These are phyloP conservation scores for Tricholoma terreum DNA, from an alignment of 768 basidiomycete genomes.

Conservation along the genomic window DNA sequence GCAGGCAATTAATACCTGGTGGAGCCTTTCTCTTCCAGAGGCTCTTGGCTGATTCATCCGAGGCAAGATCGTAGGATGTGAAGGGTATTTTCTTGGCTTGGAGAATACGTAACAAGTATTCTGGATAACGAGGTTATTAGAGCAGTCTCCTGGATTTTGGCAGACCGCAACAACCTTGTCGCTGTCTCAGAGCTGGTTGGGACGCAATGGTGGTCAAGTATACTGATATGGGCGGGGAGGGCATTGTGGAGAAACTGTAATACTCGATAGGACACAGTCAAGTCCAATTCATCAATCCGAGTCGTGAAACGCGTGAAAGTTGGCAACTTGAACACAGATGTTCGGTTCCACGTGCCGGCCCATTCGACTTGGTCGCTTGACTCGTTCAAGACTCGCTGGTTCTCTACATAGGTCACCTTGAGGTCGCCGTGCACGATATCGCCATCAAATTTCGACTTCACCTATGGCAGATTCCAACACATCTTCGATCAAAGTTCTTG, in stretches of 20 bases:
- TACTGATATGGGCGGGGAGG: slow-evolving; percentile 78
- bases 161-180: slow-evolving; percentile 54
- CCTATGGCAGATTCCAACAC: slow-evolving; percentile 10
- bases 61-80: slow-evolving; percentile 80
- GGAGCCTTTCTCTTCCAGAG: slow-evolving; percentile 85
- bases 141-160: not conserved
- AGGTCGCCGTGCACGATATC: not conserved
- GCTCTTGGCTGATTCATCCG: slow-evolving; percentile 75
- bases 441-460: not conserved
- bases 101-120: slow-evolving; percentile 76
- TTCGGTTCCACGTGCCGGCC: no score
- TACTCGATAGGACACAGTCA: no score
- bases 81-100: slow-evolving; percentile 86
- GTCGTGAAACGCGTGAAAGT: no score
- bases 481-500: slow-evolving; percentile 51
- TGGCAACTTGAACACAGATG: no score
- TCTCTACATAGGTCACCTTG: no score
- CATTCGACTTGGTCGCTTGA: no score
- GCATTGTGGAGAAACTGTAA: slow-evolving; percentile 40
- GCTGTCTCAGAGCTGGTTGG: slow-evolving; percentile 70
- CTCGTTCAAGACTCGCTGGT: no score
- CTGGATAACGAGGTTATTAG: slow-evolving; percentile 34
- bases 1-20: slow-evolving; percentile 34
- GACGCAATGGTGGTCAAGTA: slow-evolving; percentile 90
- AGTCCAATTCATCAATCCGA: no score